A percentile compares a stretch with the other conserved stretches of the same genome.
Conservation (phyloP, 2,329 filamentous ascomycete species). For the Botrytis hyacinthi region DNA sequence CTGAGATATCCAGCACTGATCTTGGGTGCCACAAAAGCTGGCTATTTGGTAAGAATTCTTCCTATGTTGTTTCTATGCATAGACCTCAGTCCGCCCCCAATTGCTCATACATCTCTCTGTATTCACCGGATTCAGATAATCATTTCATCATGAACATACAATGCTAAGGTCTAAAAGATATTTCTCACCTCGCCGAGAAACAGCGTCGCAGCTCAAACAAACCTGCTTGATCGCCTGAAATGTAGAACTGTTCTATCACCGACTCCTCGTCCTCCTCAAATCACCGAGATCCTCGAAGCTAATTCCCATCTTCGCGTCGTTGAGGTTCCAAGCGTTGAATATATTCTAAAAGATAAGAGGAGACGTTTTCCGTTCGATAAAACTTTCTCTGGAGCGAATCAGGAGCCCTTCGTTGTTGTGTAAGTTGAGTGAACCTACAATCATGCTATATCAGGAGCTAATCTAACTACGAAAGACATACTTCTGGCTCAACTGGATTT, state of each 20-base stretch:
- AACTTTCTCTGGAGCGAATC: background rate
- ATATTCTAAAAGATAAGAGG: background rate
- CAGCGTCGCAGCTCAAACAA: background rate
- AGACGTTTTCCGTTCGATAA: background rate
- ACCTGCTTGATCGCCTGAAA: background rate
- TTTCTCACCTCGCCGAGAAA: background rate
- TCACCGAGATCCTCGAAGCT: background rate
- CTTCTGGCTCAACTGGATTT: background rate
- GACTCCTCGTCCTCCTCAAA: background rate
- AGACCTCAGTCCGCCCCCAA: background rate
- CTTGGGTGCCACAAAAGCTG: conserved; percentile 10
- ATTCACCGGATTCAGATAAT: background rate
- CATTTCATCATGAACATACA: background rate
- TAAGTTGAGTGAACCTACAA: background rate
- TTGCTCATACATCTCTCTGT: background rate
- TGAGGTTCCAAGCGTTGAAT: background rate
- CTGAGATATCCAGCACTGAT: conserved; percentile 5
- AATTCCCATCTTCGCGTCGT: background rate
- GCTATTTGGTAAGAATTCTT: background rate
- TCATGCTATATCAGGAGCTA: background rate
- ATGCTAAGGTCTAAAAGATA: background rate
- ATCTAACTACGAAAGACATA: background rate
- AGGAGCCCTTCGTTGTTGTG: background rate
- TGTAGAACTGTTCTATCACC: background rate
- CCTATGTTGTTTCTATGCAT: background rate